Conservation (phyloP, 2,329 filamentous ascomycete genomes). For the Colletotrichum sp. region DNA sequence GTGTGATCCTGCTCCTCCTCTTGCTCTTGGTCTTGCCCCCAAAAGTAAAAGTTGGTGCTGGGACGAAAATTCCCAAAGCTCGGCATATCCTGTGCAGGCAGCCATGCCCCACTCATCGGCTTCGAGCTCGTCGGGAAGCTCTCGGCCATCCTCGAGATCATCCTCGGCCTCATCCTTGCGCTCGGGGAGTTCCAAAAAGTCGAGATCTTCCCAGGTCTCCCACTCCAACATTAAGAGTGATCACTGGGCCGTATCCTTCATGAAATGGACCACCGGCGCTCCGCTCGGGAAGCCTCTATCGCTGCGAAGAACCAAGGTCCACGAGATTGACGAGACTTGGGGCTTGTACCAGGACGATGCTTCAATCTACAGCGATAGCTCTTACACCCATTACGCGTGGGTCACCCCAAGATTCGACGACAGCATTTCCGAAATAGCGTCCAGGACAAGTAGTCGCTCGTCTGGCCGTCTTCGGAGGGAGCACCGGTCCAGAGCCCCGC, state of each 20-base stretch:
- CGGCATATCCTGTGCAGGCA: not conserved
- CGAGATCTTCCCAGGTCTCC: slow-evolving; percentile 14
- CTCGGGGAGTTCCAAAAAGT: slow-evolving; percentile 20
- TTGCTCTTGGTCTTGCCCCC: not conserved
- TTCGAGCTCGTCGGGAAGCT: slow-evolving; percentile 12
- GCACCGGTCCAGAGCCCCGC: not conserved
- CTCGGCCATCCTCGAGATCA: slow-evolving; percentile 16
- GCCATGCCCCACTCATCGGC: slow-evolving; percentile 16
- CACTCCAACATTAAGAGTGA: slow-evolving; percentile 18
- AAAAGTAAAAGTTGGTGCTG: not conserved
- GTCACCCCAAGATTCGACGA: slow-evolving; percentile 18
- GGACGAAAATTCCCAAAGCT: not conserved
- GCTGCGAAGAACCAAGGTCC: slow-evolving; percentile 14
- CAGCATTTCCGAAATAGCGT: slow-evolving; percentile 13
- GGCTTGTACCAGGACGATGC: slow-evolving; percentile 1
- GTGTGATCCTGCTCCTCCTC: not conserved
- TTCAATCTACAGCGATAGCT: slow-evolving; percentile 4
- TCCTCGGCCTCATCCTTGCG: not conserved
- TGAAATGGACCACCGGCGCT: slow-evolving; percentile 21
- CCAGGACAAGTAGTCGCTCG: slow-evolving; percentile 4
- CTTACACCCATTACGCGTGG: slow-evolving; percentile 16
- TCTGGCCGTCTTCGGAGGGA: not conserved
- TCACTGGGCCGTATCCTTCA: slow-evolving; percentile 11
- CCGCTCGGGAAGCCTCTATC: slow-evolving; percentile 9
- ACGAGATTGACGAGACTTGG: slow-evolving; percentile 9